These are phyloP conservation scores for Trypanosoma cruzi DNA, from an alignment of 208 protist genomes.

Conservation along the genomic window DNA sequence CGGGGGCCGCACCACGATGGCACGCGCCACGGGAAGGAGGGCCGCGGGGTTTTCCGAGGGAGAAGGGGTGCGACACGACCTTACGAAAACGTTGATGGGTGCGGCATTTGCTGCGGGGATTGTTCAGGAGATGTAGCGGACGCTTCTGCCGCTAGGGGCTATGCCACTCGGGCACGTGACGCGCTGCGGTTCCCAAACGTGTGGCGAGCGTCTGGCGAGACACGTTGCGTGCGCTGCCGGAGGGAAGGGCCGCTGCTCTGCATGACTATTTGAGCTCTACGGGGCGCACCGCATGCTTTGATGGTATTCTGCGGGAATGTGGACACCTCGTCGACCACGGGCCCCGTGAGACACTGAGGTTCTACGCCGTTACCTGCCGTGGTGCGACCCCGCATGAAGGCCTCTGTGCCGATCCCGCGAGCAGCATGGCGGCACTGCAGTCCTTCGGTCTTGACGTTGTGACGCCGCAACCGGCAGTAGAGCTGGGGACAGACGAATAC, in stretches of 20 bases:
- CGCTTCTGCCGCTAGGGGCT: background rate
- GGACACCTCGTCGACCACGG: constrained; percentile 62
- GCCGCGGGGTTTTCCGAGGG: background rate
- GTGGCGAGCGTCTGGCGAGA: constrained; percentile 58
- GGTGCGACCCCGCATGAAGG: constrained; percentile 32
- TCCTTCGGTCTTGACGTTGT: constrained; percentile 47
- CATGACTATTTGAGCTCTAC: constrained; percentile 39
- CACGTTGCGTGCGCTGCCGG: constrained; percentile 26
- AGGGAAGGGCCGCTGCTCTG: constrained; percentile 23
- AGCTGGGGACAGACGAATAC: constrained; percentile 45
- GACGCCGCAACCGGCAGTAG: constrained; percentile 15
- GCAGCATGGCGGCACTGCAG: constrained; percentile 39
- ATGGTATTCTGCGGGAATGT: constrained; percentile 53
- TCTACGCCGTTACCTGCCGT: constrained; percentile 72
- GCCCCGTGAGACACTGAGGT: constrained; percentile 38
- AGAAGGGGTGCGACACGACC: background rate
- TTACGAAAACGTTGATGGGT: too few relatives aligned
- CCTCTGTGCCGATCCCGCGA: constrained; percentile 53
- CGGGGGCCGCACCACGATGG: background rate
- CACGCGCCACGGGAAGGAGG: background rate
- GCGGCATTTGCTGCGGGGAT: background rate
- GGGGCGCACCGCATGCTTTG: constrained; percentile 63
- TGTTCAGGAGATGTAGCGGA: too few relatives aligned
- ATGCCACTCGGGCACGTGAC: background rate
- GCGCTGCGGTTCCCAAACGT: constrained; percentile 34